Evolutionary conservation across 495 filamentous ascomycete species (phyloP), one percentile per base, ranked within the genome.

Genomic region (Aspergillus mulundensis): DNA sequence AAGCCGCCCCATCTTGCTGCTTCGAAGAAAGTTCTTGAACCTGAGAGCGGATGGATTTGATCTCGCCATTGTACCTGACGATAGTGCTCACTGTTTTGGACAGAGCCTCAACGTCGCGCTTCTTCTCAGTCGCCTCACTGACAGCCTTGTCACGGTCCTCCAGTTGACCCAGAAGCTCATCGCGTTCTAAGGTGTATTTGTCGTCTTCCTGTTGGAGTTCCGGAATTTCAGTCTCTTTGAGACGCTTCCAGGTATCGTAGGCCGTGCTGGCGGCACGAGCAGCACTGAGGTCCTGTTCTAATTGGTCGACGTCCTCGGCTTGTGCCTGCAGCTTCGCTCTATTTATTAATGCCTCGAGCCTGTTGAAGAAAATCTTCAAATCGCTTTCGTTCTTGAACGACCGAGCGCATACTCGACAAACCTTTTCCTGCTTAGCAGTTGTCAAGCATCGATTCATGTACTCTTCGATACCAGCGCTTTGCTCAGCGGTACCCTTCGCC

Each of bases 31-130:
- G 76, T 48, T 88, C 82, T 57, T 85, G 74, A 48, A 95, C 85
- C 63, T 95, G 85, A 50, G 72, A 72, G 60, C 87, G 78, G 44
- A 87, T 83, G 25, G 82, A 81, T 34, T 77, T 72, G 49, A 94
- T 86, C 32, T 96, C 90, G 47, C 76, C 79, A 60, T 81, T 74
- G 39, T 86, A 85, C 67, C 87, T 85, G 20, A 81, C 74, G 57
- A 97, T 95, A 58, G 82, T 88, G 50, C 78, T 76, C 2, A 96
- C 87, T 1, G 87, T 88, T 60, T 87, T 89, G 46, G 77, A 77
- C 39, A 97, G 77, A 18, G 81, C 75, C 60, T 96, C 90, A 10
- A 89, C 76, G 44, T 95, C 90, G 57, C 82, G 79, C 66, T 84
- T 89, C 41, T 78, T 81, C 23, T 87, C 80, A 43, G 81, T 74